Evolutionary conservation across 805 yeast species (phyloP).

Genomic region (Saccharomycopsis synnaedendra): DNA sequence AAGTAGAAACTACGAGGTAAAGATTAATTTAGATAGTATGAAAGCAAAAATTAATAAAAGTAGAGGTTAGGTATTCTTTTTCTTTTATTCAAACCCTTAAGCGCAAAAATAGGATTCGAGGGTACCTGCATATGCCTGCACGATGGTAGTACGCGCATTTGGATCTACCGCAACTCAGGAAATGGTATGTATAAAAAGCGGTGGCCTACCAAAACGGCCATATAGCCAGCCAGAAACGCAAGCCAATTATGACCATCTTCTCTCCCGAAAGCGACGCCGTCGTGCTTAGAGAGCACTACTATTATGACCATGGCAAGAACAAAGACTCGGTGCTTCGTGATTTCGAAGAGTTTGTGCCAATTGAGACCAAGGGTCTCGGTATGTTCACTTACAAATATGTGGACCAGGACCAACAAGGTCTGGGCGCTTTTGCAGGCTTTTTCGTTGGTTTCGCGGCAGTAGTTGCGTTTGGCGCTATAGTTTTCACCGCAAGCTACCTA

Average conservation of each 20-base stretch:
- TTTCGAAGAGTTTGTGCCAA: conserved; percentile 6
- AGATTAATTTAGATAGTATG: no score
- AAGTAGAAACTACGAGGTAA: no score
- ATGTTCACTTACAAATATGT: conserved; percentile 1
- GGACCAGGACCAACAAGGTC: background rate
- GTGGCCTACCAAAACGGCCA: background rate
- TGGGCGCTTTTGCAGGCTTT: no score
- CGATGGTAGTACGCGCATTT: no score
- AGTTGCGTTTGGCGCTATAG: background rate
- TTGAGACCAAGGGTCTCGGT: conserved; percentile 7
- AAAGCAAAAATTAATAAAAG: no score
- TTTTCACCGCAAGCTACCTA: background rate
- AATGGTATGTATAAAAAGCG: background rate
- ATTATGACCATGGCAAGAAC: conserved; percentile 3
- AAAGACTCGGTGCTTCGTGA: background rate
- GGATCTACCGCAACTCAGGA: background rate
- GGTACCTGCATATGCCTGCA: no score
- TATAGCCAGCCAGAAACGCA: background rate
- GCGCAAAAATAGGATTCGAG: no score
- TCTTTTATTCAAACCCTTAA: no score
- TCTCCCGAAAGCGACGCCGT: conserved; percentile 10
- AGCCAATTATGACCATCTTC: conserved; percentile 3
- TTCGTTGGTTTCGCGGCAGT: no score
- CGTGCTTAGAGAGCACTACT: conserved; percentile 8
- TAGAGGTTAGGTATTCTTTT: no score